Base-by-base conservation (phyloP, 768 basidiomycete species). In the Boletellus sp. region DNA sequence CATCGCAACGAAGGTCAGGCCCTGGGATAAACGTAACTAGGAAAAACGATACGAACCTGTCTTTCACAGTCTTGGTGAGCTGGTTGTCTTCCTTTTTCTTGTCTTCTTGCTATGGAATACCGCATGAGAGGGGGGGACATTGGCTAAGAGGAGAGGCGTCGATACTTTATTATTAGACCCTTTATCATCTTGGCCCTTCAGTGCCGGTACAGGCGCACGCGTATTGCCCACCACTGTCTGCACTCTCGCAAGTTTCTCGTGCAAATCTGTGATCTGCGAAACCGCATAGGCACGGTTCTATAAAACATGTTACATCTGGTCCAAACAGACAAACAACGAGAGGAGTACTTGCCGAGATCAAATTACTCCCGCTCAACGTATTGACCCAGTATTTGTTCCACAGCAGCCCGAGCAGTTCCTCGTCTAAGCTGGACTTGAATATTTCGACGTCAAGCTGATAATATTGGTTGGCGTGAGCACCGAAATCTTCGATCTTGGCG, bases 301-400 rank as follows among this genome's bases (percentile, higher is more conserved):
- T 8, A 20, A 13, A 1, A 23, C n/a, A 20, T 9, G 16, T 50
- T 7, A 20, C 26, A 17, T 31, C 7, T 17, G 7, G n/a, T 24
- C 35, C 31, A 22, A 1, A 32, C 12, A 2, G 4, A 38, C 15
- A 15, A 36, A 11, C 0, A 11, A 4, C 28, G 17, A 6, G 16
- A 6, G 15, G 7, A 45, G 17, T 4, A 67, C 84, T 26, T 50
- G 97, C 95, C 19, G 93, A 93, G 44, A 97, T 87, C 42, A 98
- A 68, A 5, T 94, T 87, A 62, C 91, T 95, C 63, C 92, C 90
- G 59, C 90, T 92, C 34, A 99, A 75, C 3, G 96, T 99, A 60
- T 94, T 94, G 22, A 96, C 92, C 96, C 96, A 99, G 61, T 99
- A 99, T 70, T 97, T 98, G 72, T 99, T 98, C 95, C 95, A 98